Conservation (phyloP, 305 asterid genomes). For the Galium porrigens region DNA sequence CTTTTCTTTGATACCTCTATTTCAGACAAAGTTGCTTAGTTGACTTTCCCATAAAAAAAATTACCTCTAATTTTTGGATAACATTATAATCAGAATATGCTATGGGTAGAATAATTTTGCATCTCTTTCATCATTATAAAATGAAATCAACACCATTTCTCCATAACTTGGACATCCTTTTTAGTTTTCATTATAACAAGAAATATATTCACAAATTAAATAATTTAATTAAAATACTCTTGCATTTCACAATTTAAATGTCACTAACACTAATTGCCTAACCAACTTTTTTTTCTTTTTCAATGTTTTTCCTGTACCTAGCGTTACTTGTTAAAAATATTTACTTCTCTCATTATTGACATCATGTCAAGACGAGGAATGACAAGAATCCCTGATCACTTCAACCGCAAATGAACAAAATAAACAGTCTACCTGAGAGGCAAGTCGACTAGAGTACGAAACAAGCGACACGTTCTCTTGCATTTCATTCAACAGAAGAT, state of each 20-base stretch:
- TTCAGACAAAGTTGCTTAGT: no score
- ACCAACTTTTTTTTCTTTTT: no score
- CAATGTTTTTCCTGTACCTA: no score
- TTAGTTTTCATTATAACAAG: not conserved
- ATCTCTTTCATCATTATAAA: no score
- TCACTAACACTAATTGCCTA: not conserved
- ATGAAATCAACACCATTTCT: no score
- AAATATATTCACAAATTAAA: not conserved
- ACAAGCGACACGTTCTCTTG: constrained; percentile 91
- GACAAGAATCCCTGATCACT: not conserved
- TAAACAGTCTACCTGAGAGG: constrained; percentile 55
- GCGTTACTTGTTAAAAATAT: no score
- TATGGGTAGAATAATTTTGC: no score
- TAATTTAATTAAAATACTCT: not conserved
- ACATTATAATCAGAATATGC: no score
- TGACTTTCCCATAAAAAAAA: no score
- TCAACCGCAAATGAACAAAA: not conserved
- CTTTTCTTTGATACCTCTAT: not conserved
- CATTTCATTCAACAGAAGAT: constrained; percentile 78
- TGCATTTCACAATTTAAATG: not conserved
- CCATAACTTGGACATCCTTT: not conserved
- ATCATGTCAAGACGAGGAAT: not conserved
- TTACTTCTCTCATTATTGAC: not conserved
- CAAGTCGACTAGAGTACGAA: constrained; percentile 93
- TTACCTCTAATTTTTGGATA: no score